Base-by-base conservation (phyloP, 164 flowering plant species). In the Stephania japonica region DNA sequence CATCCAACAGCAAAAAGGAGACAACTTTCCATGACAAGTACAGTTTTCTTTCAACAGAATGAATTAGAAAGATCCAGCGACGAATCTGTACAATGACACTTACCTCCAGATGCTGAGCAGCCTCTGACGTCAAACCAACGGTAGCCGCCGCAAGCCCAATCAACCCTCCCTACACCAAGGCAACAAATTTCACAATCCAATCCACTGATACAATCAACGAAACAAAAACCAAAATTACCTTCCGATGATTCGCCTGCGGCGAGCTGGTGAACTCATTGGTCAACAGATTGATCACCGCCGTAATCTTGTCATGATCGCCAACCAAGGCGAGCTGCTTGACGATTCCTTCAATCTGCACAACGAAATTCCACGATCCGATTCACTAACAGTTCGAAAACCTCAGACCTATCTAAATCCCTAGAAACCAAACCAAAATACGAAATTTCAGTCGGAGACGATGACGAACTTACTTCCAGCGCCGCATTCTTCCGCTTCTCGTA, bases 401-500 rank as follows among this genome's bases (percentile, higher is more conserved):
- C 53, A 47, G 16, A 47, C 53, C 50, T 47, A 47, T 47, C 53
- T 4, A 47, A 47, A 47, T 47, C 13, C 50, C 62, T 16, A 56
- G n/a, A 56, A 56, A 7, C 23, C 18, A 56, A 56, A 56, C 23
- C 42, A 11, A 21, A 21, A n/a, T 56, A 0, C 16, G 47, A 53
- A 11, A 6, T 56, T 56, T 6, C 62, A 56, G 62, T 14, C 21
- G 32, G 12, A 72, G 61, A 26, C 5, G 32, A 10, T n/a, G 47
- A 26, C 24, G 53, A 11, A 61, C 19, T 56, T 72, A 56, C 74
- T 97, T 94, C 99, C n/a, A 92, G 88, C n/a, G 99, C 99, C 1
- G 99, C 98, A 83, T 89, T 94, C 81, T 94, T 94, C 18, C 99
- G 91, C 85, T 91, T 94, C 87, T 94, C 99, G 72, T 94, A 94